Base-by-base conservation (phyloP, 2,329 filamentous ascomycete species). In the Cercospora nicotianae region DNA sequence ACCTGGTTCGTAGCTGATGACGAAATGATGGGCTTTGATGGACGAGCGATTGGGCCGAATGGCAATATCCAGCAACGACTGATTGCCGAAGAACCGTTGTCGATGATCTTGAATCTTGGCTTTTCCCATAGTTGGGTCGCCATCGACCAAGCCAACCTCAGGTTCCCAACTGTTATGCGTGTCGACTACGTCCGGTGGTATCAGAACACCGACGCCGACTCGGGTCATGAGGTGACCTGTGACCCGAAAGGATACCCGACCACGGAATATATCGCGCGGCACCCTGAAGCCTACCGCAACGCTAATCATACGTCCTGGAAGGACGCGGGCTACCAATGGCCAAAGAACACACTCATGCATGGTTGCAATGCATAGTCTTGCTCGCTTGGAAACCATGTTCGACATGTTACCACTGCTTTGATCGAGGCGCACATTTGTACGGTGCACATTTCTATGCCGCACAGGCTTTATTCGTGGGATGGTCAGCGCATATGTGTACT, bases 171-270 rank as follows among this genome's bases (percentile, higher is more conserved):
- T 0, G 78, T 84, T 16, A 84, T 87, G 83, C 79, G 83, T 23
- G 76, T 87, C 33, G 85, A 87, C 69, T 86, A 87, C 72, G 82
- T 87, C 13, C 79, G 85, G 6, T 83, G 83, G 75, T 87, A 87
- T 71, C 85, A 87, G 74, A 81, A 82, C 67, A 67, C 67, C 26
- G 77, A 80, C 2, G 69, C 83, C 63, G 77, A 79, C 63, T 79
- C 79, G 66, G 26, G 51, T n/a, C 62, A 64, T 36, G 33, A 64
- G 23, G 78, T 87, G 18, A 87, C 85, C 12, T 87, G 85, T 74
- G 85, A 87, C 75, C 85, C 85, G 7, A 81, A 81, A 1, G 85
- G 83, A 3, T 85, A 83, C 68, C 82, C 84, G 68, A 86, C 84
- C 2, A 85, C 84, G 0, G 72, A 83, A 63, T 86, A 85, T 66